These are phyloP conservation scores for Lactarius pseudohatsudake DNA, from an alignment of 768 basidiomycete genomes.

Conservation along the genomic window DNA sequence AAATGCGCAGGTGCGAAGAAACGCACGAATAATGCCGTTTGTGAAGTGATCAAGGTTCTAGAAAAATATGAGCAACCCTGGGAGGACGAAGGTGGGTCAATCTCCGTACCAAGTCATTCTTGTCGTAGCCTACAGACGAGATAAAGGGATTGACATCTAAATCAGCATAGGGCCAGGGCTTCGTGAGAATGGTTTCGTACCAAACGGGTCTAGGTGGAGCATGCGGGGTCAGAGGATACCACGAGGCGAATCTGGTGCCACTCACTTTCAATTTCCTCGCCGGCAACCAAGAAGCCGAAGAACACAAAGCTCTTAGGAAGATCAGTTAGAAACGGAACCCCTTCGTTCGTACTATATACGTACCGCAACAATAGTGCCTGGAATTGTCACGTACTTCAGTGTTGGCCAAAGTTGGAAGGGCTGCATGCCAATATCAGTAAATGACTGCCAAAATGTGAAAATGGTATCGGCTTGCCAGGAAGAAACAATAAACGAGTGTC, in stretches of 20 bases:
- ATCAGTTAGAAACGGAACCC: not conserved
- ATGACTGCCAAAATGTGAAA: not conserved
- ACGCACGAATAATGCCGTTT: constrained; percentile 61
- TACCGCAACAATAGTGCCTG: constrained; percentile 55
- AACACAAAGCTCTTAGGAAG: constrained; percentile 57
- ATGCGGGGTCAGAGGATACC: constrained; percentile 17
- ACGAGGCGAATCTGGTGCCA: constrained; percentile 22
- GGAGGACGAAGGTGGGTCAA: constrained; percentile 14
- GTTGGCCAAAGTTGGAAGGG: constrained; percentile 63
- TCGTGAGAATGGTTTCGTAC: constrained; percentile 31
- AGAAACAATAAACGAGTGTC: constrained; percentile 57
- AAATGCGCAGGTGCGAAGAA: not conserved
- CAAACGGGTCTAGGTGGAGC: constrained; percentile 46
- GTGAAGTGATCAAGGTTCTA: constrained; percentile 73
- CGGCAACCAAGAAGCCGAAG: constrained; percentile 72
- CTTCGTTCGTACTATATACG: constrained; percentile 25
- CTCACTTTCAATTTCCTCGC: constrained; percentile 75
- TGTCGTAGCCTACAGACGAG: constrained; percentile 52
- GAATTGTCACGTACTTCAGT: constrained; percentile 63
- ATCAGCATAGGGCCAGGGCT: constrained; percentile 15
- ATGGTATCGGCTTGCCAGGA: constrained; percentile 45
- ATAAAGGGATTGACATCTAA: not conserved
- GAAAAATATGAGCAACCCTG: constrained; percentile 11
- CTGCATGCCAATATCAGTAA: constrained; percentile 36
- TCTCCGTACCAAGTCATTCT: constrained; percentile 61